phyloP scores from a whole-genome alignment of 352 stramenopile species.

The Globisporangium parvum region DNA sequence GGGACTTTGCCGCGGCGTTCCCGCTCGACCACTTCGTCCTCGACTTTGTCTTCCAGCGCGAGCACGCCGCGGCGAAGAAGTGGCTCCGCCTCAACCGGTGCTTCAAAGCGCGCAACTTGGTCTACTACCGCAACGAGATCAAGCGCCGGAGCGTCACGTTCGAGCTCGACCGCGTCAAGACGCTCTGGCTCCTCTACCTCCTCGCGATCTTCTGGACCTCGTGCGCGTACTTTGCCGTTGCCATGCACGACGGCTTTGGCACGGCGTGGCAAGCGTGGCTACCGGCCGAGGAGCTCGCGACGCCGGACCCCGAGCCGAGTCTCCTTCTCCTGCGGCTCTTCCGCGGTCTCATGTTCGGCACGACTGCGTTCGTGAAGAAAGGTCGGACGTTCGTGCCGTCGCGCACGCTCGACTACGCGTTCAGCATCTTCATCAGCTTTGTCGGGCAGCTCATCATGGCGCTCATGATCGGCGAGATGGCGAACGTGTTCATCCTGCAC shows the following conservation, averaged over 20 bases:
- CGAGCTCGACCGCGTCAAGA: conserved; percentile 47
- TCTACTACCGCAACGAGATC: conserved; percentile 59
- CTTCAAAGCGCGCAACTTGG: conserved; percentile 44
- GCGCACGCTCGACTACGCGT: conserved; percentile 35
- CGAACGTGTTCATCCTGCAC: conserved; percentile 51
- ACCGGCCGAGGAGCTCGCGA: conserved; percentile 23
- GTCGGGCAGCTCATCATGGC: conserved; percentile 58
- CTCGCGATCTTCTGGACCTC: conserved; percentile 61
- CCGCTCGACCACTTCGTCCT: conserved; percentile 39
- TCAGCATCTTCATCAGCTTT: conserved; percentile 49
- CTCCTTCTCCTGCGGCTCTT: conserved; percentile 38
- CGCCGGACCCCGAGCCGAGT: conserved; percentile 16
- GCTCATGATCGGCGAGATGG: conserved; percentile 73
- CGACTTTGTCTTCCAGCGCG: conserved; percentile 13
- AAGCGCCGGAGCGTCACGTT: conserved; percentile 52
- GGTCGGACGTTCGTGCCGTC: conserved; percentile 40
- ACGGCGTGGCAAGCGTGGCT: conserved; percentile 50
- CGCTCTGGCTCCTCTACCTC: conserved; percentile 47
- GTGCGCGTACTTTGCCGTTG: conserved; percentile 55
- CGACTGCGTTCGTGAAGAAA: conserved; percentile 58
- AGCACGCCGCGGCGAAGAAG: conserved; percentile 5
- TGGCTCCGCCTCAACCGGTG: conserved; percentile 53
- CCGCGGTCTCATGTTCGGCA: conserved; percentile 41
- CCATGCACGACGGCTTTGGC: conserved; percentile 48
- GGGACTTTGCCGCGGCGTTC: conserved; percentile 37